These are phyloP conservation scores for Hirsutella minnesotensis DNA, from an alignment of 2,329 filamentous ascomycete genomes.

Conservation along the genomic window DNA sequence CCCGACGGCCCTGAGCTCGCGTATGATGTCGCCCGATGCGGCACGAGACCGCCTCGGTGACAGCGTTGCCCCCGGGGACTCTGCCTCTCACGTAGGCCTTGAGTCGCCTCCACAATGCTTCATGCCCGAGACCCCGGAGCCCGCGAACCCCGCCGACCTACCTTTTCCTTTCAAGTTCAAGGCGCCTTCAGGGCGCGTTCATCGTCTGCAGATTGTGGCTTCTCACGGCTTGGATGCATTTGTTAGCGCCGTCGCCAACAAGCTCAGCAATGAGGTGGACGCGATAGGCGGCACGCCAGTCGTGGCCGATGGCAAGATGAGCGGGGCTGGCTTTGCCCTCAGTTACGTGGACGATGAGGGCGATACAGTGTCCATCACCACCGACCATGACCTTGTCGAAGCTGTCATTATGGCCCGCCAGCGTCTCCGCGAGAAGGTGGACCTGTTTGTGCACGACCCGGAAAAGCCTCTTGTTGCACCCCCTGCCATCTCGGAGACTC, in stretches of 20 bases:
- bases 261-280: conserved; percentile 75
- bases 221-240: conserved; percentile 72
- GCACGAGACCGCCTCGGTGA: conserved; percentile 61
- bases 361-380: conserved; percentile 93
- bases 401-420: conserved; percentile 76
- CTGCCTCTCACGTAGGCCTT: conserved; percentile 80
- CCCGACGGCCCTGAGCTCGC: conserved; percentile 51
- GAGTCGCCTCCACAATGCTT: conserved; percentile 64
- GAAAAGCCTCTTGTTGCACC: conserved; percentile 70
- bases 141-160: conserved; percentile 48
- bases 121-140: conserved; percentile 37
- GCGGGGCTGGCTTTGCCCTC: conserved; percentile 71
- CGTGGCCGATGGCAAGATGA: conserved; percentile 69
- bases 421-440: conserved; percentile 77
- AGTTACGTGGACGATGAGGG: conserved; percentile 97
- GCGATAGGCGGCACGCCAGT: conserved; percentile 69
- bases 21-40: conserved; percentile 71
- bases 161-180: conserved; percentile 99
- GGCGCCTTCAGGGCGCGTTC: conserved; percentile 86
- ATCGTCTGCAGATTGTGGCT: conserved; percentile 76
- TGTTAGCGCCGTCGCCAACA: conserved; percentile 63
- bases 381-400: conserved; percentile 84
- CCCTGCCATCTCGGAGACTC: conserved; percentile 36
- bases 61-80: conserved; percentile 85
- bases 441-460: conserved; percentile 91